Conservation (phyloP, 73 alveolate species). For the Paramecium sexaurelia region DNA sequence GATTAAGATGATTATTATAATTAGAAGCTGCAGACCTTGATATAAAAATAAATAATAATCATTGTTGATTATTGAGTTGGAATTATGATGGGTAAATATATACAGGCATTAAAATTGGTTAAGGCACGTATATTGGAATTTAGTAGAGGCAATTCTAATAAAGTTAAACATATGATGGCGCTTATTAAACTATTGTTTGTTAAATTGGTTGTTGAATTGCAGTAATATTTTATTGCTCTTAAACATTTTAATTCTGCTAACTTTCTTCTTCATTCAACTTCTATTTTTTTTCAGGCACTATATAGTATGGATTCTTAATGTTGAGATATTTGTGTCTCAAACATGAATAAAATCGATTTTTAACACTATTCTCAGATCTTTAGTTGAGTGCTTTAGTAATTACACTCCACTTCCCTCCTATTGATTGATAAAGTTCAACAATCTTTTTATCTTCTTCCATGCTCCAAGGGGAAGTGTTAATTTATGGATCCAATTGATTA, state of each 20-base stretch:
- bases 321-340: conserved; percentile 52
- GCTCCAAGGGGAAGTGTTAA: conserved; percentile 49
- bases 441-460: conserved; percentile 63
- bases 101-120: neutral
- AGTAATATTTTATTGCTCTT: neutral
- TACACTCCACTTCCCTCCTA: conserved; percentile 96
- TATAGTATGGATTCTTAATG: neutral
- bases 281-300: conserved; percentile 6
- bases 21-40: neutral
- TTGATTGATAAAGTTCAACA: conserved; percentile 39
- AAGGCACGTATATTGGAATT: neutral
- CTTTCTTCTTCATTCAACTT: conserved; percentile 3
- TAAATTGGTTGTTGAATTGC: neutral
- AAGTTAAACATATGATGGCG: neutral
- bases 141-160: neutral
- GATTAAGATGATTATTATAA: neutral
- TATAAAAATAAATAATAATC: neutral
- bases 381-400: conserved; percentile 85
- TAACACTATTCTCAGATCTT: conserved; percentile 94
- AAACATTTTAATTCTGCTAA: neutral
- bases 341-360: conserved; percentile 82
- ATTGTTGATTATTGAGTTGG: neutral
- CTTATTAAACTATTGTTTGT: neutral
- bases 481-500: conserved; percentile 57
- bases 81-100: neutral